Evolutionary conservation across 2,329 filamentous ascomycete genomes (phyloP).

Genomic region (Cercospora brassicicola): DNA sequence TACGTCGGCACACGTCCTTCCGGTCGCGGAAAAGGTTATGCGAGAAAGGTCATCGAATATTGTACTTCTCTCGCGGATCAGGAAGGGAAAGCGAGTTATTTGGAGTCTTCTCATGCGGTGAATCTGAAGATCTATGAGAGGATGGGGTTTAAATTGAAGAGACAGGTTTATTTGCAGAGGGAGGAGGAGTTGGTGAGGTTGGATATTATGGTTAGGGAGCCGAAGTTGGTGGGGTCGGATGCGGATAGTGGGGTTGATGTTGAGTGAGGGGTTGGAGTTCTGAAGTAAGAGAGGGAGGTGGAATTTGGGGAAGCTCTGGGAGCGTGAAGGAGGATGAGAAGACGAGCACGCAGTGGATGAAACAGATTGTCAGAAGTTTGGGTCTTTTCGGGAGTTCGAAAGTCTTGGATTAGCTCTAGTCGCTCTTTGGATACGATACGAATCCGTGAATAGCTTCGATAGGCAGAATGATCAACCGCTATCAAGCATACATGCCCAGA

Average conservation of each 20-base stretch:
- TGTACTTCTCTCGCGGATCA: conserved; percentile 68
- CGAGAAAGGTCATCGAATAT: conserved; percentile 67
- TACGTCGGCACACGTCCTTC: conserved; percentile 75
- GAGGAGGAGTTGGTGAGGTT: conserved; percentile 61
- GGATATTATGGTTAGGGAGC: conserved; percentile 81
- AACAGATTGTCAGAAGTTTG: conserved; percentile 22
- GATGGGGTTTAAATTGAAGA: conserved; percentile 69
- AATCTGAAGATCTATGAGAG: conserved; percentile 73
- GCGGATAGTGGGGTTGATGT: conserved; percentile 28
- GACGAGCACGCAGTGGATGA: conserved; percentile 17
- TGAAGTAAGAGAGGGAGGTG: not conserved
- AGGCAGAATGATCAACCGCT: not conserved
- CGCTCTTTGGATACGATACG: conserved; percentile 4
- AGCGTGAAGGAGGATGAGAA: not conserved
- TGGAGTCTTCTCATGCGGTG: conserved; percentile 70
- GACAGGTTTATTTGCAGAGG: conserved; percentile 63
- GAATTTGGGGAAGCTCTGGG: not conserved
- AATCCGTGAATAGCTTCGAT: not conserved
- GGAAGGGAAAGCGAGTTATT: conserved; percentile 68
- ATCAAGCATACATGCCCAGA: not conserved
- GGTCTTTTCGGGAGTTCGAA: not conserved
- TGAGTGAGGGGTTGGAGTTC: not conserved
- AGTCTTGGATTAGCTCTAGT: conserved; percentile 12
- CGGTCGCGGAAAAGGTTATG: conserved; percentile 71
- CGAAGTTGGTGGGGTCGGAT: conserved; percentile 37